Evolutionary conservation across 108 stramenopile genomes (phyloP).

Genomic region (Epithemia pelagica): DNA sequence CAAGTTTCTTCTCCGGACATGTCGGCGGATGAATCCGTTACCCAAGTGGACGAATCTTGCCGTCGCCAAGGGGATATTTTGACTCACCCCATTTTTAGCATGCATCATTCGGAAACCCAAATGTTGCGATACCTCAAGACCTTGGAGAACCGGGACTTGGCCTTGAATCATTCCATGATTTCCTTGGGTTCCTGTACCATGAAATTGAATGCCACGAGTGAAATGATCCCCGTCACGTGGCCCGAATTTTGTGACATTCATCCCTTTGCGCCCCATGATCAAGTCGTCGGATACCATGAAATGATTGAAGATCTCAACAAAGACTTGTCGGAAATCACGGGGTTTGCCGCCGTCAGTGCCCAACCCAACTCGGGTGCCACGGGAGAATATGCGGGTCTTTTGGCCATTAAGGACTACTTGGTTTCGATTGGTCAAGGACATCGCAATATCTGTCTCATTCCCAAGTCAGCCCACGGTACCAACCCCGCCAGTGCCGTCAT

Average conservation of each 20-base stretch:
- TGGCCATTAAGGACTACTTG: constrained; percentile 90
- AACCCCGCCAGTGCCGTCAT: constrained; percentile 97
- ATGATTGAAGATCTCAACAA: constrained; percentile 90
- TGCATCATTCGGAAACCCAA: constrained; percentile 94
- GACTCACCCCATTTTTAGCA: constrained; percentile 94
- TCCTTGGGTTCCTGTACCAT: constrained; percentile 98
- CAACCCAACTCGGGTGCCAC: constrained; percentile 98
- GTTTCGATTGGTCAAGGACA: constrained; percentile 77
- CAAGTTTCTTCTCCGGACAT: constrained; percentile 57
- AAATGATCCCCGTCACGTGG: constrained; percentile 99
- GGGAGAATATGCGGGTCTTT: constrained; percentile 96
- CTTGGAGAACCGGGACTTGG: constrained; percentile 94
- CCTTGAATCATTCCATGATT: constrained; percentile 98
- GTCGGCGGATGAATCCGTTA: constrained; percentile 64
- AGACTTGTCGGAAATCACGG: constrained; percentile 95
- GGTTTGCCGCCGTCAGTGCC: constrained; percentile 96
- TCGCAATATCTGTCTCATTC: constrained; percentile 96
- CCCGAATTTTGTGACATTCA: constrained; percentile 94
- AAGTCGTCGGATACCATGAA: constrained; percentile 91
- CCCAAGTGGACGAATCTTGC: constrained; percentile 42
- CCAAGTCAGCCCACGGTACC: constrained; percentile 98
- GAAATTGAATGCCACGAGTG: constrained; percentile 97
- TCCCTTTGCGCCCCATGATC: constrained; percentile 95
- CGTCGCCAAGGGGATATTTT: constrained; percentile 77
- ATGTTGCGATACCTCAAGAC: constrained; percentile 97